Percentiles rank a stretch among this genome's conserved stretches.
These are phyloP conservation scores for Fragaria vesca DNA, from an alignment of 306 rosid genomes.

Conservation along the genomic window DNA sequence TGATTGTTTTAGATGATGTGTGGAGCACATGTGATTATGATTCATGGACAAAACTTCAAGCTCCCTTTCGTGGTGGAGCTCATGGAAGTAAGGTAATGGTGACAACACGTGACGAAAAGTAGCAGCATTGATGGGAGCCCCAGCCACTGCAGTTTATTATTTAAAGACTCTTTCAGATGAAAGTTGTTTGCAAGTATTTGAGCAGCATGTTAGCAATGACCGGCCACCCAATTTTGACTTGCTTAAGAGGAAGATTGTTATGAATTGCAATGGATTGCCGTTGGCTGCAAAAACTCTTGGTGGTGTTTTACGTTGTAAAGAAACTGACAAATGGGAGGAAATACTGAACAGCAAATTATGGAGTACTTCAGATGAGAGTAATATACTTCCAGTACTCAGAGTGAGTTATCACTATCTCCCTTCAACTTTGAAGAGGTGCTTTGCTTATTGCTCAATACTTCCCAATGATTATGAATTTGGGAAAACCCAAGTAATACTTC, in stretches of 20 bases:
- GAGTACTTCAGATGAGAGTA: not conserved
- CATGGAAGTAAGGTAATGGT: slow-evolving; percentile 24
- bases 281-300: slow-evolving; percentile 34
- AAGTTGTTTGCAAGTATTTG: slow-evolving; percentile 16
- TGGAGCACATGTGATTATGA: slow-evolving; percentile 15
- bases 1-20: slow-evolving; percentile 29
- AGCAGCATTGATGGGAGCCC: slow-evolving; percentile 6
- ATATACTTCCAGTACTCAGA: slow-evolving; percentile 19
- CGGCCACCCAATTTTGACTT: not conserved
- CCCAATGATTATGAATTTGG: slow-evolving; percentile 13
- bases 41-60: slow-evolving; percentile 15
- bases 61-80: slow-evolving; percentile 16
- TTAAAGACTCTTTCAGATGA: not conserved
- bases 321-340: not conserved
- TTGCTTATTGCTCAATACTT: slow-evolving; percentile 39
- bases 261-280: slow-evolving; percentile 29
- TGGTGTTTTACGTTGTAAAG: slow-evolving; percentile 15
- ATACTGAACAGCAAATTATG: slow-evolving; percentile 18
- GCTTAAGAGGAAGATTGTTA: slow-evolving; percentile 19
- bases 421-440: slow-evolving; percentile 28
- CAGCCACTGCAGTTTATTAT: too few relatives aligned
- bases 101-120: slow-evolving; percentile 29
- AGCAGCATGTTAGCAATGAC: not conserved
- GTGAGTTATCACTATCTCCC: slow-evolving; percentile 31
- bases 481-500: slow-evolving; percentile 2